These are phyloP conservation scores for Saxophila tyrrhenica DNA, from an alignment of 495 filamentous ascomycete genomes.

Conservation along the genomic window DNA sequence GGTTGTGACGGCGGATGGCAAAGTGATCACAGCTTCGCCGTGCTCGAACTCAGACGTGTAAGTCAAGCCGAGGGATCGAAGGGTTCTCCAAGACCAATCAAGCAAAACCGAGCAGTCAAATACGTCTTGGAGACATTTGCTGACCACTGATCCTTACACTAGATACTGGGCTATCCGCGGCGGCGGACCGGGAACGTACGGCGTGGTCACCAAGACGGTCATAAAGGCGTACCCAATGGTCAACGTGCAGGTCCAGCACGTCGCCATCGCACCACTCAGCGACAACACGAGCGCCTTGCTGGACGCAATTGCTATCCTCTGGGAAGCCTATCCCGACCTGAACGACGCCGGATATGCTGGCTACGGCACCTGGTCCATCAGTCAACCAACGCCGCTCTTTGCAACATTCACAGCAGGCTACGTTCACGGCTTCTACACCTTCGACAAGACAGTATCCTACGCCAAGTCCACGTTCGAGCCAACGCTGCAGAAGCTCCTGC, in stretches of 20 bases:
- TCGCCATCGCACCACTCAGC: slow-evolving; percentile 20
- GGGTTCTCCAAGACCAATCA: too few relatives aligned
- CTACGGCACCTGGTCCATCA: slow-evolving; percentile 32
- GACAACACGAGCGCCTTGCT: slow-evolving; percentile 17
- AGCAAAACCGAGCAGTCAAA: too few relatives aligned
- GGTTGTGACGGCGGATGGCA: slow-evolving; percentile 17
- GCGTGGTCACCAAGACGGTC: slow-evolving; percentile 9
- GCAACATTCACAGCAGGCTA: slow-evolving; percentile 29
- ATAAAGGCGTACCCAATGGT: slow-evolving; percentile 11
- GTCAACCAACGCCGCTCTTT: slow-evolving; percentile 17
- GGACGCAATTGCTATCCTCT: slow-evolving; percentile 21
- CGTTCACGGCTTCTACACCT: slow-evolving; percentile 26
- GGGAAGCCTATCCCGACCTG: slow-evolving; percentile 20
- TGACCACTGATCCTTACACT: too few relatives aligned
- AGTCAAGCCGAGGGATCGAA: too few relatives aligned
- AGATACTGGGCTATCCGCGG: slow-evolving; percentile 18
- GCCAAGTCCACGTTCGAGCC: slow-evolving; percentile 23
- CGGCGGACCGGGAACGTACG: slow-evolving; percentile 13
- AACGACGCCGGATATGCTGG: slow-evolving; percentile 22
- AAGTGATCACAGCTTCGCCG: slow-evolving; percentile 12
- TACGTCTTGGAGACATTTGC: too few relatives aligned
- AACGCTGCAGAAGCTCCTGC: slow-evolving; percentile 15
- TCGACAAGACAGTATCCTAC: slow-evolving; percentile 21
- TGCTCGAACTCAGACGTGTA: slow-evolving; percentile 15
- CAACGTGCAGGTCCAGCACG: background rate